Percentiles rank a stretch among this genome's conserved stretches.
These are phyloP conservation scores for Yarrowia sp. DNA, from an alignment of 805 yeast genomes.

Conservation along the genomic window DNA sequence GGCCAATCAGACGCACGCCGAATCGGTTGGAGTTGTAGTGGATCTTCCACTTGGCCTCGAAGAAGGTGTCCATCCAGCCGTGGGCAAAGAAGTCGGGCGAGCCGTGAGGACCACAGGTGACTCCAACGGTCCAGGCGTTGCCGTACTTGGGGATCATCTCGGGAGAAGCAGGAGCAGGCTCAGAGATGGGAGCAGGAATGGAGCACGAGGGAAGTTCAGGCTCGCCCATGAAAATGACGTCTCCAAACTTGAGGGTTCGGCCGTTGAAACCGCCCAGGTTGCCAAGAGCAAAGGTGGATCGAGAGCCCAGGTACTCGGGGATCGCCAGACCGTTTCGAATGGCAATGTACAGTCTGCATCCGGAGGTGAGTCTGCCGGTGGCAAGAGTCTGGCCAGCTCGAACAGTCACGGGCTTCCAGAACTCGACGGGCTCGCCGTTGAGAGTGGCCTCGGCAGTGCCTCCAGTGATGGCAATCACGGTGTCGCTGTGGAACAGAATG, in stretches of 20 bases:
- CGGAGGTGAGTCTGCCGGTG: constrained; percentile 81
- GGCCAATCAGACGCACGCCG: constrained; percentile 93
- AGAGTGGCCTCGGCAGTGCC: constrained; percentile 74
- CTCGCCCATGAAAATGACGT: constrained; percentile 84
- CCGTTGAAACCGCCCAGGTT: constrained; percentile 93
- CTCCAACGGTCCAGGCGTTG: constrained; percentile 79
- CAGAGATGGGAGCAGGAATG: constrained; percentile 73
- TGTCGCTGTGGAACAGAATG: constrained; percentile 79
- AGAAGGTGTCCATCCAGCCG: constrained; percentile 78
- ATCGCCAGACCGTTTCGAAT: constrained; percentile 94
- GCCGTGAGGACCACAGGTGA: constrained; percentile 97
- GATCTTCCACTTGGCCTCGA: constrained; percentile 83
- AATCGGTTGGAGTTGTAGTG: constrained; percentile 97
- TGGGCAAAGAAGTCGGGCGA: constrained; percentile 90
- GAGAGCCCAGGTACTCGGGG: constrained; percentile 91
- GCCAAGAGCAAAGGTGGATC: constrained; percentile 95
- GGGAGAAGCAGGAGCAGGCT: constrained; percentile 65
- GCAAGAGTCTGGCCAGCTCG: constrained; percentile 76
- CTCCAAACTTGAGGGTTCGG: constrained; percentile 88
- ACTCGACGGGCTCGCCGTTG: constrained; percentile 62
- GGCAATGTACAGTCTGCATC: constrained; percentile 90
- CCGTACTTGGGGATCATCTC: constrained; percentile 62
- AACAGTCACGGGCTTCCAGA: constrained; percentile 77
- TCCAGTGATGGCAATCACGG: constrained; percentile 85
- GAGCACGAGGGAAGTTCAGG: constrained; percentile 71